Percentiles rank a stretch among this genome's conserved stretches.
phyloP scores from a whole-genome alignment of 2,329 filamentous ascomycete species.

The Ascochyta viciae-villosae region DNA sequence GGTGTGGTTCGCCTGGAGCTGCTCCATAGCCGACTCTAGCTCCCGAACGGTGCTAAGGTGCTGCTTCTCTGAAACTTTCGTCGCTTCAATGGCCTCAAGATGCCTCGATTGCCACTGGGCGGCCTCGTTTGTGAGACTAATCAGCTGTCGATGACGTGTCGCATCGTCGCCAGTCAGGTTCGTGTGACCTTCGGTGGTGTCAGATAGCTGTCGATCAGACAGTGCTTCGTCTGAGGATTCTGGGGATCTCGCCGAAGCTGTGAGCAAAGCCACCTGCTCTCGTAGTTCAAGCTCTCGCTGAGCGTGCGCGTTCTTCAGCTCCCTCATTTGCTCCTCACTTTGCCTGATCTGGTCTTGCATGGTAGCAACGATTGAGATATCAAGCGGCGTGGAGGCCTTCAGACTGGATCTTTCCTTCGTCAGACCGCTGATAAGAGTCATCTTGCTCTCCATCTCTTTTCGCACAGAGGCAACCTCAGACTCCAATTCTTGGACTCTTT shows the following conservation, averaged over 20 bases:
- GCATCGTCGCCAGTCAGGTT: conserved; percentile 32
- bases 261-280: conserved; percentile 73
- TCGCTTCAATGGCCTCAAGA: conserved; percentile 70
- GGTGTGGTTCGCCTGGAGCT: conserved; percentile 46
- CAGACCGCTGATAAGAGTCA: conserved; percentile 91
- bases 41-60: conserved; percentile 75
- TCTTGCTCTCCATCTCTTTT: conserved; percentile 97
- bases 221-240: conserved; percentile 26
- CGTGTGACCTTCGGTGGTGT: conserved; percentile 15
- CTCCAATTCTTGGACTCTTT: conserved; percentile 89
- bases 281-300: conserved; percentile 77
- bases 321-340: conserved; percentile 78
- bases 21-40: conserved; percentile 68
- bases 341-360: conserved; percentile 88
- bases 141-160: conserved; percentile 65
- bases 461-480: conserved; percentile 81
- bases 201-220: conserved; percentile 23
- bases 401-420: conserved; percentile 92
- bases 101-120: conserved; percentile 79
- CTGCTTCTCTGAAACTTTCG: conserved; percentile 75
- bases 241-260: conserved; percentile 56
- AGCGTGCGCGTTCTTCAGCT: conserved; percentile 76
- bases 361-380: conserved; percentile 87
- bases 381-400: conserved; percentile 79
- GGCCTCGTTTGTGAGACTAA: conserved; percentile 74